Conservation (phyloP, 2,329 filamentous ascomycete genomes). For the Exutisphaerella laricina region DNA sequence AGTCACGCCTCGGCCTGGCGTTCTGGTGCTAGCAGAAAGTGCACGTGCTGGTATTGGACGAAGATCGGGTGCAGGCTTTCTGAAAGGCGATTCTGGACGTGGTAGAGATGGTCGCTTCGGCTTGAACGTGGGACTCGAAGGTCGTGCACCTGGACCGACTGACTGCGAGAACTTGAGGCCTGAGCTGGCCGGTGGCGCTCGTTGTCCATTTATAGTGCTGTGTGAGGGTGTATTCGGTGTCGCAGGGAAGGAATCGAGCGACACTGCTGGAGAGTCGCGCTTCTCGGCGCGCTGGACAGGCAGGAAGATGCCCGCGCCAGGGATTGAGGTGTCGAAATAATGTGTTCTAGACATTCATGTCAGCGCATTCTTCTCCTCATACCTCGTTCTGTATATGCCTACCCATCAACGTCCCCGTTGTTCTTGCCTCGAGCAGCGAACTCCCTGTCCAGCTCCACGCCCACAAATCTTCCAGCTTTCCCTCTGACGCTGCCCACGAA, state of each 20-base stretch:
- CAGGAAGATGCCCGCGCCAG: conserved; percentile 88
- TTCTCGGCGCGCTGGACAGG: conserved; percentile 74
- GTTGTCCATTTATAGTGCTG: conserved; percentile 41
- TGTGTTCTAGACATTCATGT: conserved; percentile 10
- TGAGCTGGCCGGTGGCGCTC: conserved; percentile 48
- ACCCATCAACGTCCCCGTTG: conserved; percentile 93
- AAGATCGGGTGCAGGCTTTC: conserved; percentile 57
- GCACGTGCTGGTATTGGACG: conserved; percentile 52
- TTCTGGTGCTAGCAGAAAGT: conserved; percentile 48
- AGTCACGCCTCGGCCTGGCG: conserved; percentile 43
- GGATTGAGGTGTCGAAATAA: conserved; percentile 75
- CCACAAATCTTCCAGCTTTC: conserved; percentile 86
- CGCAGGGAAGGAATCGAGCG: conserved; percentile 52
- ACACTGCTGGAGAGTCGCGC: conserved; percentile 54
- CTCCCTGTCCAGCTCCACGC: conserved; percentile 78
- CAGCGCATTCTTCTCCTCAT: not conserved
- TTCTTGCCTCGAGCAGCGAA: conserved; percentile 87
- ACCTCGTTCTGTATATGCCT: conserved; percentile 19
- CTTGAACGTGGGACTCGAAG: conserved; percentile 66
- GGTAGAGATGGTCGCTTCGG: conserved; percentile 70
- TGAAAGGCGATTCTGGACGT: conserved; percentile 77
- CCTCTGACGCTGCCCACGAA: conserved; percentile 83
- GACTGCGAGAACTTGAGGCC: conserved; percentile 83
- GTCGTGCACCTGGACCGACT: conserved; percentile 64
- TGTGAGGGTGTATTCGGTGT: conserved; percentile 65